Conservation (phyloP, 805 yeast species). For the Candida morakotiae region DNA sequence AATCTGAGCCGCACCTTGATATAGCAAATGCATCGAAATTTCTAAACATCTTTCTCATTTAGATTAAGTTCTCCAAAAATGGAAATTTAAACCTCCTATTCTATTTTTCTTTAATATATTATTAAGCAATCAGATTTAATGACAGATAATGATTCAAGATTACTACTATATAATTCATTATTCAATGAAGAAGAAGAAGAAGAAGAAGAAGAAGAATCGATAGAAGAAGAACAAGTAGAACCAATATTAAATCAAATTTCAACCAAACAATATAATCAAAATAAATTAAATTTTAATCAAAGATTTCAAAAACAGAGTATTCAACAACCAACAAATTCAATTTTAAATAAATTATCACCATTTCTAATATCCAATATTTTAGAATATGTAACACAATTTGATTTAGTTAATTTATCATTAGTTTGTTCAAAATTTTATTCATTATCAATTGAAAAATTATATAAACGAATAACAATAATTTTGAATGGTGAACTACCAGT, state of each 20-base stretch:
- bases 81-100: not conserved
- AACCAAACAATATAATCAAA: no score
- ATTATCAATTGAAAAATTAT: slow-evolving; percentile 21
- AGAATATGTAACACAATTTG: slow-evolving; percentile 28
- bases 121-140: not conserved
- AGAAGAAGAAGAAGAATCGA: not conserved
- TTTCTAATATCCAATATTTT: slow-evolving; percentile 13
- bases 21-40: no score
- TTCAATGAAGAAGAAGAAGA: slow-evolving; percentile 1
- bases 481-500: slow-evolving; percentile 25
- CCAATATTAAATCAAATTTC: no score
- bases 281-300: not conserved
- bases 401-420: slow-evolving; percentile 20
- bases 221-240: not conserved
- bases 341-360: slow-evolving; percentile 13
- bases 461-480: slow-evolving; percentile 26
- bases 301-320: no score
- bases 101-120: not conserved
- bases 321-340: slow-evolving; percentile 11
- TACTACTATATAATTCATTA: not conserved
- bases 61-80: no score
- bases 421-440: slow-evolving; percentile 19
- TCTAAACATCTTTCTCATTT: no score
- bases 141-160: no score
- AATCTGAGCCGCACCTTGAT: no score